phyloP scores from a whole-genome alignment of 345 rosid species.

The Balakata baccata region DNA sequence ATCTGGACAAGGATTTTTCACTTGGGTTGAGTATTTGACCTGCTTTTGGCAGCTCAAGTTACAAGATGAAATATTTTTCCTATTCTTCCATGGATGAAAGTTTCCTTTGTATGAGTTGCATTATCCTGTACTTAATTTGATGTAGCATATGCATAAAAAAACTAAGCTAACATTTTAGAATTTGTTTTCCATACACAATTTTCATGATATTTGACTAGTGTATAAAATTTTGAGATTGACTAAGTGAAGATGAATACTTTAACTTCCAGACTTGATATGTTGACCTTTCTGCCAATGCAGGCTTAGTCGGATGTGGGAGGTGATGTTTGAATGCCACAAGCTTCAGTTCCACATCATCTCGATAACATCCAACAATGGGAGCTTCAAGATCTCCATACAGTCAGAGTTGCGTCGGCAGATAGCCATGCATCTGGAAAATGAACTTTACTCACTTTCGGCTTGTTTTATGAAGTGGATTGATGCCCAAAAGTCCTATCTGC shows the following conservation, averaged over 20 bases:
- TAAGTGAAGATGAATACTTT: too few relatives aligned
- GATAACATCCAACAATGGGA: constrained; percentile 41
- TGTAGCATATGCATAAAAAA: too few relatives aligned
- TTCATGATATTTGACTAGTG: too few relatives aligned
- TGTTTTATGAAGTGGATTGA: constrained; percentile 76
- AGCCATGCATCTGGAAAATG: constrained; percentile 62
- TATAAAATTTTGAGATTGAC: too few relatives aligned
- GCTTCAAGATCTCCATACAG: constrained; percentile 43
- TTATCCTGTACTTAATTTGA: too few relatives aligned
- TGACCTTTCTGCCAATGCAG: constrained; percentile 36
- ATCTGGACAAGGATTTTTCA: neutral
- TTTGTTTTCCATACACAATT: too few relatives aligned
- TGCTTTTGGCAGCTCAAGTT: neutral
- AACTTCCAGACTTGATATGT: constrained; percentile 3
- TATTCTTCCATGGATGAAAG: too few relatives aligned
- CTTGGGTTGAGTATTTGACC: neutral
- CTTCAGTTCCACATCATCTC: constrained; percentile 62
- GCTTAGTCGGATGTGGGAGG: constrained; percentile 94
- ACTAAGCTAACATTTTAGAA: too few relatives aligned
- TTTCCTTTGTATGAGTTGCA: too few relatives aligned
- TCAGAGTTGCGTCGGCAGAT: constrained; percentile 69
- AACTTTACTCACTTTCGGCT: constrained; percentile 50
- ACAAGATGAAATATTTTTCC: too few relatives aligned
- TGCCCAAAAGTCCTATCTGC: constrained; percentile 64
- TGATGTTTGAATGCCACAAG: constrained; percentile 82